Evolutionary conservation across 805 yeast genomes (phyloP).

Genomic region (Candida incommunis): DNA sequence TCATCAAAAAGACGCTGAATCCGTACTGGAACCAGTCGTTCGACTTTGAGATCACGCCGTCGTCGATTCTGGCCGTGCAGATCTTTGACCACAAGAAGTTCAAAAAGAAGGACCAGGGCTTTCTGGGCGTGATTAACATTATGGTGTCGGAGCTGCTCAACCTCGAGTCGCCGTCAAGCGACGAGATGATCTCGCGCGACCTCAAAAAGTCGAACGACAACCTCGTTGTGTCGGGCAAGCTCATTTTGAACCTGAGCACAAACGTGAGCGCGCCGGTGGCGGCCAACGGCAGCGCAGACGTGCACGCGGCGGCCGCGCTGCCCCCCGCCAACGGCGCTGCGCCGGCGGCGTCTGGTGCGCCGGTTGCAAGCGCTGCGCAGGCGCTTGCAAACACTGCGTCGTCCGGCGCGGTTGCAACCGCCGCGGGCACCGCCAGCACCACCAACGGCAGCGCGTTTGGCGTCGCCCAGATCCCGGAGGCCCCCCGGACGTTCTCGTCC

Average conservation of each 20-base stretch:
- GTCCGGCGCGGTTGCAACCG: slow-evolving; percentile 6
- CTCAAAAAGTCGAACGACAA: slow-evolving; percentile 84
- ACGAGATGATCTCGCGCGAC: slow-evolving; percentile 84
- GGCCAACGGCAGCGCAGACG: slow-evolving; percentile 13
- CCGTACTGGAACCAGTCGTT: slow-evolving; percentile 98
- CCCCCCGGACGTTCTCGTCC: slow-evolving; percentile 60
- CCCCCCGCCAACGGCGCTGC: slow-evolving; percentile 6
- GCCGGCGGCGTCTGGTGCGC: slow-evolving; percentile 10
- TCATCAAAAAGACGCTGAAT: slow-evolving; percentile 83
- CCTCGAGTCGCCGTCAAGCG: slow-evolving; percentile 22
- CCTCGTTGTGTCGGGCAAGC: slow-evolving; percentile 83
- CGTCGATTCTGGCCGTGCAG: slow-evolving; percentile 74
- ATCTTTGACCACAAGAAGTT: slow-evolving; percentile 95
- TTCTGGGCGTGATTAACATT: slow-evolving; percentile 88
- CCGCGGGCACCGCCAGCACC: slow-evolving; percentile 7
- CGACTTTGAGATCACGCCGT: slow-evolving; percentile 36
- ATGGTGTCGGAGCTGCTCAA: slow-evolving; percentile 82
- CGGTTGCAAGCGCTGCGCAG: slow-evolving; percentile 12
- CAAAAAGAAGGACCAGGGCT: slow-evolving; percentile 97
- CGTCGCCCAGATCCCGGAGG: background rate
- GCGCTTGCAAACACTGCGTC: slow-evolving; percentile 6
- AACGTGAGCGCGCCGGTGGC: slow-evolving; percentile 15
- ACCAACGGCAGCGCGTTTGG: slow-evolving; percentile 13
- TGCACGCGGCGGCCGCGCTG: slow-evolving; percentile 6
- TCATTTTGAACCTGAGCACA: slow-evolving; percentile 41